These are phyloP conservation scores for Phytopythium sindhum DNA, from an alignment of 352 stramenopile genomes.

Conservation along the genomic window DNA sequence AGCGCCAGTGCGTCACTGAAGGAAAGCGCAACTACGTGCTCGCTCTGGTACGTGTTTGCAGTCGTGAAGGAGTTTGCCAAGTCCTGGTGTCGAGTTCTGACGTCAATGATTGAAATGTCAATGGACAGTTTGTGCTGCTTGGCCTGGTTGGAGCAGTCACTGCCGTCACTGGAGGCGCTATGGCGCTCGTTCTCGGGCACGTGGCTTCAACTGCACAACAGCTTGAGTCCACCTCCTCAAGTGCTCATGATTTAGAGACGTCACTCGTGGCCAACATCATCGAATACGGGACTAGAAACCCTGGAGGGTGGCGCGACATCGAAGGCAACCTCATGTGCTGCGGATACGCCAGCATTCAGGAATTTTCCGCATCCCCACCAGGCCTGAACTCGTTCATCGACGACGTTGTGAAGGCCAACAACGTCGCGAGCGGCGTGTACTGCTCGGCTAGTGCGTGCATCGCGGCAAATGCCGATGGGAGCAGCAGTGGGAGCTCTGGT, in stretches of 20 bases:
- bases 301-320: constrained; percentile 29
- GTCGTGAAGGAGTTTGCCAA: not conserved
- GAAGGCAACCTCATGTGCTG: constrained; percentile 58
- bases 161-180: constrained; percentile 43
- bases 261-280: constrained; percentile 34
- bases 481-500: constrained; percentile 7
- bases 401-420: constrained; percentile 35
- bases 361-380: constrained; percentile 13
- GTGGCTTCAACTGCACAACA: not conserved
- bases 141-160: constrained; percentile 33
- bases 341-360: constrained; percentile 30
- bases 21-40: constrained; percentile 57
- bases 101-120: not conserved
- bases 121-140: constrained; percentile 42
- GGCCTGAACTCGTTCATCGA: constrained; percentile 27
- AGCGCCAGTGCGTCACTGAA: constrained; percentile 47
- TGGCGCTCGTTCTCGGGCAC: constrained; percentile 36
- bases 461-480: constrained; percentile 13
- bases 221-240: not conserved
- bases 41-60: constrained; percentile 29
- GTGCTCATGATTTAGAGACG: constrained; percentile 33
- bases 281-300: constrained; percentile 14
- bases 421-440: constrained; percentile 27
- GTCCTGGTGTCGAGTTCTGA: not conserved
- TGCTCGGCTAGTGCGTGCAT: constrained; percentile 18